Conservation (phyloP, 2,329 filamentous ascomycete species). For the Aspergillus latus region DNA sequence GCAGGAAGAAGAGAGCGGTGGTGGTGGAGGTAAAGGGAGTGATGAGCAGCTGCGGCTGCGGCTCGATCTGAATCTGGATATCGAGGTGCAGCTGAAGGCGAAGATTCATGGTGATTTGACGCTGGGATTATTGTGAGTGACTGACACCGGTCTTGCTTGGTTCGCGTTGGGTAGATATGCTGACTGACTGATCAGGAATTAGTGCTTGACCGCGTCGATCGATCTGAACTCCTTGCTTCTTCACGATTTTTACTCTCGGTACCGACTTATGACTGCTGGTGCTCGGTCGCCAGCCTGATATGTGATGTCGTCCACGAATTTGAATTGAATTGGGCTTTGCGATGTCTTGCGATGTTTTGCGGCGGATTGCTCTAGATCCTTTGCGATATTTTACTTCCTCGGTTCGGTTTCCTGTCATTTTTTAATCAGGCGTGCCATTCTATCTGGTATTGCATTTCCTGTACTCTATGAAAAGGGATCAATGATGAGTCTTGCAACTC, state of each 20-base stretch:
- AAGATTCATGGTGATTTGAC: constrained; percentile 65
- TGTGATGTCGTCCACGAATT: constrained; percentile 9
- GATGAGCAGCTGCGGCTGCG: constrained; percentile 60
- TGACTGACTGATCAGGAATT: constrained; percentile 12
- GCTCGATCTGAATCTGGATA: constrained; percentile 61
- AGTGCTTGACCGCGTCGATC: constrained; percentile 3
- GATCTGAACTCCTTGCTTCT: background rate
- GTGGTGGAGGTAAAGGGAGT: constrained; percentile 36
- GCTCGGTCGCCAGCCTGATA: background rate
- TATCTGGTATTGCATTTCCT: constrained; percentile 9
- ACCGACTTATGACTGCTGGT: constrained; percentile 1
- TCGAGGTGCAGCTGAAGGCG: constrained; percentile 63
- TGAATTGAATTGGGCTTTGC: constrained; percentile 1
- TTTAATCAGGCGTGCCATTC: constrained; percentile 11
- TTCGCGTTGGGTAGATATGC: constrained; percentile 58
- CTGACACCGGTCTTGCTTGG: constrained; percentile 33
- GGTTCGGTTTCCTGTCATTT: background rate
- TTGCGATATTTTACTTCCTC: background rate
- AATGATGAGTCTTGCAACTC: background rate
- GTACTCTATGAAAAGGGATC: constrained; percentile 10
- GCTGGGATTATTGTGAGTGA: constrained; percentile 46
- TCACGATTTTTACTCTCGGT: background rate
- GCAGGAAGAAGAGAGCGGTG: constrained; percentile 40
- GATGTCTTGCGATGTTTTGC: background rate
- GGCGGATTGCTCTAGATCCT: constrained; percentile 7